phyloP scores from a whole-genome alignment of 2,329 filamentous ascomycete genomes.

The Tricladium varicosporioides region DNA sequence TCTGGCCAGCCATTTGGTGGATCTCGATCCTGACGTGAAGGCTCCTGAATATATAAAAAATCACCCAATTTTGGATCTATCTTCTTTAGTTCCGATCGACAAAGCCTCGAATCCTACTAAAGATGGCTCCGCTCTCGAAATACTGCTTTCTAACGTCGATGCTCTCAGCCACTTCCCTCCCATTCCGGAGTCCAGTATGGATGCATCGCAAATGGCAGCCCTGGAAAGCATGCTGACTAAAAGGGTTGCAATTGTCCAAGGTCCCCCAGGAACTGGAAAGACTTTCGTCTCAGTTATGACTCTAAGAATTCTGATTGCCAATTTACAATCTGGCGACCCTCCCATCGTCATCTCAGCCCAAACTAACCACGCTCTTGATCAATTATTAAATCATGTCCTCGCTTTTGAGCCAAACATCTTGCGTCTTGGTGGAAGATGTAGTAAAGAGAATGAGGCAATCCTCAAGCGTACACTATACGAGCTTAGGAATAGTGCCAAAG shows the following conservation, averaged over 20 bases:
- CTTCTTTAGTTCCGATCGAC: constrained; percentile 36
- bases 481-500: constrained; percentile 41
- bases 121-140: constrained; percentile 25
- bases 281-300: constrained; percentile 77
- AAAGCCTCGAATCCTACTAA: constrained; percentile 12
- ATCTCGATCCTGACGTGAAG: constrained; percentile 43
- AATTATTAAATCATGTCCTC: constrained; percentile 55
- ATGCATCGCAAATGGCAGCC: constrained; percentile 68
- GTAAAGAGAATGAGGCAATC: constrained; percentile 54
- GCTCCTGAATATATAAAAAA: constrained; percentile 52
- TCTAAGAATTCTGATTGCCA: constrained; percentile 62
- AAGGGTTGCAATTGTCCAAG: constrained; percentile 75
- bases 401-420: constrained; percentile 60
- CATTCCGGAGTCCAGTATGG: constrained; percentile 50
- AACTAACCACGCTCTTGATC: constrained; percentile 88
- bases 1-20: constrained; percentile 60
- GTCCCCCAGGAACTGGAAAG: constrained; percentile 75
- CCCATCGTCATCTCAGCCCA: constrained; percentile 81
- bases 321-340: constrained; percentile 52
- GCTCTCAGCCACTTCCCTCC: constrained; percentile 54
- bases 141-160: constrained; percentile 46
- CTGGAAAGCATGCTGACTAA: constrained; percentile 69
- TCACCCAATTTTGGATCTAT: constrained; percentile 50
- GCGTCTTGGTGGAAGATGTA: constrained; percentile 45
- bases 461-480: constrained; percentile 65